Conservation (phyloP, 2,329 filamentous ascomycete genomes). For the Ceratocystis albifundus region DNA sequence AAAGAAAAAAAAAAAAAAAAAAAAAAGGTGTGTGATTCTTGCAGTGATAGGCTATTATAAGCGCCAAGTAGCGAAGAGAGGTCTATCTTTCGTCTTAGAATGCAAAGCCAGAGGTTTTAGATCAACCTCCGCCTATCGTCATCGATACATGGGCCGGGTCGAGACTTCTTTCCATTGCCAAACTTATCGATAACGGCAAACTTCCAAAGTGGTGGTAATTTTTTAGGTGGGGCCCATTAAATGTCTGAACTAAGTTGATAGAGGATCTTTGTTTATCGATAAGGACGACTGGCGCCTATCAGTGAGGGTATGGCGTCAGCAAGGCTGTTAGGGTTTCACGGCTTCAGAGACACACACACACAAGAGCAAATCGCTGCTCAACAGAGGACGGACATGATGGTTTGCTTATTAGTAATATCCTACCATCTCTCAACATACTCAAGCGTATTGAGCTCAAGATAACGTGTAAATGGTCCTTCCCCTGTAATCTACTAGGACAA, state of each 20-base stretch:
- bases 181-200: conserved; percentile 12
- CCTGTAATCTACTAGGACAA: too few relatives aligned
- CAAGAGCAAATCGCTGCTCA: background rate
- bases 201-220: conserved; percentile 7
- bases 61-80: background rate
- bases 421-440: too few relatives aligned
- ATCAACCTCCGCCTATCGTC: background rate
- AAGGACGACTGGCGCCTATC: background rate
- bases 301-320: conserved; percentile 2
- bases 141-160: conserved; percentile 3
- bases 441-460: too few relatives aligned
- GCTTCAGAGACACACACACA: background rate
- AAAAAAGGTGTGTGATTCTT: background rate
- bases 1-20: too few relatives aligned
- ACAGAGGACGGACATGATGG: too few relatives aligned
- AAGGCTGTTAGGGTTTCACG: background rate
- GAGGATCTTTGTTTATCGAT: background rate
- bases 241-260: background rate
- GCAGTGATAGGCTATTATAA: background rate
- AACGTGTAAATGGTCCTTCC: too few relatives aligned
- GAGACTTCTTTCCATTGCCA: background rate
- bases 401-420: too few relatives aligned
- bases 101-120: background rate
- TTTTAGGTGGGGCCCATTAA: conserved; percentile 7
- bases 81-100: too few relatives aligned